phyloP scores from a whole-genome alignment of 306 rosid genomes.

The Sechiopsis laciniata region DNA sequence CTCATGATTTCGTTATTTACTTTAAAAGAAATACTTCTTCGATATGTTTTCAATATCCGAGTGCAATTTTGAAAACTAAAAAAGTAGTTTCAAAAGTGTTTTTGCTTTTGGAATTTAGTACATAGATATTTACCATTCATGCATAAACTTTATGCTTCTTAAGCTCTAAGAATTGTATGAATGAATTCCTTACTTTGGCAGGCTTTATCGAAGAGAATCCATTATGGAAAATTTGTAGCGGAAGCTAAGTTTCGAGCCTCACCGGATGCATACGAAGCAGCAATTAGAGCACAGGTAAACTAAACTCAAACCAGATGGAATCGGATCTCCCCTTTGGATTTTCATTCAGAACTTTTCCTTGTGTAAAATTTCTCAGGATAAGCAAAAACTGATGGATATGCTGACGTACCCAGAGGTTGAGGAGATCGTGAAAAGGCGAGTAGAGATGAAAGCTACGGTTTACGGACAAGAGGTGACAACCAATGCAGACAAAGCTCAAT shows the following conservation, averaged over 20 bases:
- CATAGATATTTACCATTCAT: not conserved
- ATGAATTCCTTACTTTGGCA: slow-evolving; percentile 19
- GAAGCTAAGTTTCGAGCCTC: slow-evolving; percentile 75
- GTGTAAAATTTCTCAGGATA: slow-evolving; percentile 45
- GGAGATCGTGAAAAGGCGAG: slow-evolving; percentile 61
- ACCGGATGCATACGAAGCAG: slow-evolving; percentile 57
- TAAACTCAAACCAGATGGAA: slow-evolving; percentile 14
- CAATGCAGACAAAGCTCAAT: slow-evolving; percentile 28
- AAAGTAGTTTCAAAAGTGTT: too few relatives aligned
- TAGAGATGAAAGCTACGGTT: slow-evolving; percentile 63
- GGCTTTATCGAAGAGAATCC: slow-evolving; percentile 85
- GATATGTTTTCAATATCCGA: too few relatives aligned
- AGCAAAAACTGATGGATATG: slow-evolving; percentile 61
- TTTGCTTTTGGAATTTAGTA: not conserved
- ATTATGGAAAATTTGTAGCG: slow-evolving; percentile 85
- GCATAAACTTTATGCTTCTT: not conserved
- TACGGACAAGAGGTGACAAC: slow-evolving; percentile 66
- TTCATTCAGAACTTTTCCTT: slow-evolving; percentile 16
- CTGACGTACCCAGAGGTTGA: slow-evolving; percentile 73
- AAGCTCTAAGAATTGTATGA: not conserved
- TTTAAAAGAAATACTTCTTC: too few relatives aligned
- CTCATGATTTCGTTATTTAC: too few relatives aligned
- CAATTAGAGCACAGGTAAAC: slow-evolving; percentile 69
- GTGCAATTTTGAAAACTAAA: too few relatives aligned
- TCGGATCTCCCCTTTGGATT: not conserved